Percentiles rank a stretch among this genome's conserved stretches.
Conservation (phyloP, 169 alveolate species). For the Theileria parva region DNA sequence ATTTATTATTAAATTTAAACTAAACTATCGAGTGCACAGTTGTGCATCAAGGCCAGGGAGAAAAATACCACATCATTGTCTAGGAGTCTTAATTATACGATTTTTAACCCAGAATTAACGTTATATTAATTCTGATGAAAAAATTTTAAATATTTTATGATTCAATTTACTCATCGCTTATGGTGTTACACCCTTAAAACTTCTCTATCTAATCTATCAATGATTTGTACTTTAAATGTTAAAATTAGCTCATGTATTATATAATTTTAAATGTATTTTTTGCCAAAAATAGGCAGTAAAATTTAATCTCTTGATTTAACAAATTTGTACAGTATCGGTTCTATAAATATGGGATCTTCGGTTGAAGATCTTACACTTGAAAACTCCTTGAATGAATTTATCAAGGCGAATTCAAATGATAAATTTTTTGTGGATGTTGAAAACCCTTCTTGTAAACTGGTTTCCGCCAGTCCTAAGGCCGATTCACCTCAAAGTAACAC, state of each 20-base stretch:
- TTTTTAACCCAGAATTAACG: not conserved
- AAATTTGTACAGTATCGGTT: not conserved
- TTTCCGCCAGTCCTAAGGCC: slow-evolving; percentile 4
- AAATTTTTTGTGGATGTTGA: slow-evolving; percentile 35
- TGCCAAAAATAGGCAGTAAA: not conserved
- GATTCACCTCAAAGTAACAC: not conserved
- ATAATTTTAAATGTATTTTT: no score
- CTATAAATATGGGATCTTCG: not conserved
- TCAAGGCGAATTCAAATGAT: not conserved
- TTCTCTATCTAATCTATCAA: not conserved
- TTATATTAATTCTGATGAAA: not conserved
- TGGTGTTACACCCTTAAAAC: not conserved
- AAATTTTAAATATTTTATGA: not conserved
- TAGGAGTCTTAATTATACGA: not conserved
- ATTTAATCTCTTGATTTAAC: not conserved
- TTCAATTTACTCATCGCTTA: not conserved
- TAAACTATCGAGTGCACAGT: not conserved
- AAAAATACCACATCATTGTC: not conserved
- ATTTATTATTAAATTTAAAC: not conserved
- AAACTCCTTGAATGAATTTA: slow-evolving; percentile 24
- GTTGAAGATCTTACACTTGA: slow-evolving; percentile 19
- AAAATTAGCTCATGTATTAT: not conserved
- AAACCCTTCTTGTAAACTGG: slow-evolving; percentile 55
- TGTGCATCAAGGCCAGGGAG: not conserved
- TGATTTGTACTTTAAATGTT: not conserved